These are phyloP conservation scores for Monosporascus ibericus DNA, from an alignment of 2,329 filamentous ascomycete genomes.

Conservation along the genomic window DNA sequence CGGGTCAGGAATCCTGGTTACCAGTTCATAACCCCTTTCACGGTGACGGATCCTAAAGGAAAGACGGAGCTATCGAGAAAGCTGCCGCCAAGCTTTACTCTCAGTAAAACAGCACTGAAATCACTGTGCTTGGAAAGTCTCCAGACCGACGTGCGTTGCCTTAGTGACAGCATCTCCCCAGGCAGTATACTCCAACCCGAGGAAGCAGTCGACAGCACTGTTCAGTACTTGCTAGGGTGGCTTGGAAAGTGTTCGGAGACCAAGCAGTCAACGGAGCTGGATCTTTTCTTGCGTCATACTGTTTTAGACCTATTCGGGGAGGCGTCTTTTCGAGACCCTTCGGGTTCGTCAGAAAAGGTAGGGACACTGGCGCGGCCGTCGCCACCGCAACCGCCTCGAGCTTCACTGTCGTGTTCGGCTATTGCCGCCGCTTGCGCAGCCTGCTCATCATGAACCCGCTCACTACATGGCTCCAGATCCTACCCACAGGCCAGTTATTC, in stretches of 20 bases:
- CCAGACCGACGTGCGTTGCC: neutral
- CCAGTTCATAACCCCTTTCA: conserved; percentile 33
- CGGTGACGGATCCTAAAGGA: conserved; percentile 27
- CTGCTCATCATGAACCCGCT: conserved; percentile 12
- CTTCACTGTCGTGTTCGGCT: conserved; percentile 2
- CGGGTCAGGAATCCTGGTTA: conserved; percentile 31
- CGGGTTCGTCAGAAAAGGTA: conserved; percentile 22
- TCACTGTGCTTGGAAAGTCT: neutral
- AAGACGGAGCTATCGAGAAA: conserved; percentile 28
- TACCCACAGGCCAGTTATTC: conserved; percentile 7
- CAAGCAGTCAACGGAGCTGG: conserved; percentile 9
- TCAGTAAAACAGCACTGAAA: neutral
- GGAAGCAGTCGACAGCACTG: conserved; percentile 8
- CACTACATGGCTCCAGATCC: conserved; percentile 7
- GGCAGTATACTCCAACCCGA: conserved; percentile 20
- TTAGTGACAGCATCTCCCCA: neutral
- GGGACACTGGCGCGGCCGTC: conserved; percentile 21
- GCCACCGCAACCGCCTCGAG: conserved; percentile 1
- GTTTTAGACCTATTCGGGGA: conserved; percentile 28
- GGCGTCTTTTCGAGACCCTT: conserved; percentile 23
- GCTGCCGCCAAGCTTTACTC: conserved; percentile 23
- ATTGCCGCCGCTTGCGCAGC: conserved; percentile 8
- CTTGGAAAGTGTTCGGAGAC: conserved; percentile 12
- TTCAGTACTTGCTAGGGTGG: conserved; percentile 12
- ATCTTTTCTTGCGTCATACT: conserved; percentile 18